Conservation (phyloP, 2,329 filamentous ascomycete species). For the Penicillium vulpinum region DNA sequence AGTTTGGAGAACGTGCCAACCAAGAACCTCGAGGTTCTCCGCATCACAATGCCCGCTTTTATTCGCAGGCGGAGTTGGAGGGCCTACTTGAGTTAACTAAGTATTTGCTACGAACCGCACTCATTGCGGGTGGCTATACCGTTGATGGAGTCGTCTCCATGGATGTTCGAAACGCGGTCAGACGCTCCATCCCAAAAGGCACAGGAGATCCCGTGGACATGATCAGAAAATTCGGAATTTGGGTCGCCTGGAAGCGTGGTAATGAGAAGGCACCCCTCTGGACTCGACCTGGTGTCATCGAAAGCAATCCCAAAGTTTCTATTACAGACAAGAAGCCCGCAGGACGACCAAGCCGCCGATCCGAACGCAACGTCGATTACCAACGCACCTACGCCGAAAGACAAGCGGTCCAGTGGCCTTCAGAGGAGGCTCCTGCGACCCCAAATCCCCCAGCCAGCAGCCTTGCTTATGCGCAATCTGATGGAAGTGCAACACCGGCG, state of each 20-base stretch:
- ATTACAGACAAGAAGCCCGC: slow-evolving; percentile 57
- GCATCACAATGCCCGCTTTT: slow-evolving; percentile 61
- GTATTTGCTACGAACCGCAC: slow-evolving; percentile 63
- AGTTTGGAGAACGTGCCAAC: slow-evolving; percentile 57
- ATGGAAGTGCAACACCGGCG: slow-evolving; percentile 26
- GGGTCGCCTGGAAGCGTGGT: slow-evolving; percentile 68
- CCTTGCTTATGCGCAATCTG: slow-evolving; percentile 19
- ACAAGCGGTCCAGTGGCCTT: slow-evolving; percentile 38
- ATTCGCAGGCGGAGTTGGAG: slow-evolving; percentile 62
- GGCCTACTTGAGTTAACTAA: slow-evolving; percentile 60
- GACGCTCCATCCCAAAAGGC: slow-evolving; percentile 63
- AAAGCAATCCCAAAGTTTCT: slow-evolving; percentile 52
- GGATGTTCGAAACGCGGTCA: slow-evolving; percentile 60
- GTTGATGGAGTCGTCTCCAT: slow-evolving; percentile 62
- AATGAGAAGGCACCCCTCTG: slow-evolving; percentile 63
- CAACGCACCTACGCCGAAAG: slow-evolving; percentile 44
- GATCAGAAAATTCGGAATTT: slow-evolving; percentile 62
- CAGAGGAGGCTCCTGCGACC: slow-evolving; percentile 26
- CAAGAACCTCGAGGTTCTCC: slow-evolving; percentile 53
- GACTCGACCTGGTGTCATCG: slow-evolving; percentile 59
- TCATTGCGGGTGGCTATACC: slow-evolving; percentile 59
- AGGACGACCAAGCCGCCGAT: slow-evolving; percentile 55
- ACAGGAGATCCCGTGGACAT: slow-evolving; percentile 62
- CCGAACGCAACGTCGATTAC: slow-evolving; percentile 54
- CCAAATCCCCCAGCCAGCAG: slow-evolving; percentile 17